Conservation (phyloP, 495 filamentous ascomycete genomes). For the Beverwykella pulmonaria region DNA sequence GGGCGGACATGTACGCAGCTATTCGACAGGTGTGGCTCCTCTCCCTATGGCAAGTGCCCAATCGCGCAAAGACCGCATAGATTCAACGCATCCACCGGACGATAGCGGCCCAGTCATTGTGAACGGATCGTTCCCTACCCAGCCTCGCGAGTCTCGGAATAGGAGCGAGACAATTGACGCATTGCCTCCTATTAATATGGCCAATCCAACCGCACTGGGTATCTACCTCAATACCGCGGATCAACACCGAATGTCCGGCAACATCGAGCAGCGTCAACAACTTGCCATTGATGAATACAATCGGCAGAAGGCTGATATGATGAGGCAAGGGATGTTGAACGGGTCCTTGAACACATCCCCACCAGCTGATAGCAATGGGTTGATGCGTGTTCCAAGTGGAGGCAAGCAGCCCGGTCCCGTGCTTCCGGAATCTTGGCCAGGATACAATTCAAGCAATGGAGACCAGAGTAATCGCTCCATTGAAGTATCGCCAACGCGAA, state of each 20-base stretch:
- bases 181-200: slow-evolving; percentile 21
- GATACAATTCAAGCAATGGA: slow-evolving; percentile 10
- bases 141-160: slow-evolving; percentile 25
- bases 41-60: slow-evolving; percentile 9
- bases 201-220: slow-evolving; percentile 24
- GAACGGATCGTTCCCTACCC: slow-evolving; percentile 48
- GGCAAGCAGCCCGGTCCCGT: slow-evolving; percentile 22
- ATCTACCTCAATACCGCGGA: slow-evolving; percentile 32
- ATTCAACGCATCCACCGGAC: slow-evolving; percentile 32
- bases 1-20: slow-evolving; percentile 40
- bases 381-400: slow-evolving; percentile 21
- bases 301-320: slow-evolving; percentile 26
- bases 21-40: slow-evolving; percentile 38
- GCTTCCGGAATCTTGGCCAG: slow-evolving; percentile 27
- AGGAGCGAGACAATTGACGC: slow-evolving; percentile 31
- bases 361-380: slow-evolving; percentile 11
- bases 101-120: slow-evolving; percentile 50
- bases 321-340: slow-evolving; percentile 20
- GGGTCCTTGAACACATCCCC: slow-evolving; percentile 12
- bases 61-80: slow-evolving; percentile 22
- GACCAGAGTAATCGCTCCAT: slow-evolving; percentile 11
- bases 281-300: slow-evolving; percentile 23
- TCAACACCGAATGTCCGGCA: slow-evolving; percentile 9
- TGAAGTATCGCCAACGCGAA: slow-evolving; percentile 29
- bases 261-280: slow-evolving; percentile 28